Evolutionary conservation across 495 filamentous ascomycete species (phyloP).

Genomic region (Saxophila tyrrhenica): DNA sequence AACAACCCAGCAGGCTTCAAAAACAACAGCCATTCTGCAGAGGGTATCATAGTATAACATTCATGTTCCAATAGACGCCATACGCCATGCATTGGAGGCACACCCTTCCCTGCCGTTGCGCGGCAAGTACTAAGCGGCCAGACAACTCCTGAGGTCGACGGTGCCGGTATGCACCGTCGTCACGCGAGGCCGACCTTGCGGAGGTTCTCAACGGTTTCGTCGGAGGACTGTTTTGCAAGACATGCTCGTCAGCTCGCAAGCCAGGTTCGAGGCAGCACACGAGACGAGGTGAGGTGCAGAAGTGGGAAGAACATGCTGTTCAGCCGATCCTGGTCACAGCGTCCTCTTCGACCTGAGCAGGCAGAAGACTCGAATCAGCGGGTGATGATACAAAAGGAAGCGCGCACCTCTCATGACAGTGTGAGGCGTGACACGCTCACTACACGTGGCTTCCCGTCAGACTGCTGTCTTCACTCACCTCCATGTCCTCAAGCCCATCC

Average conservation of each 20-base stretch:
- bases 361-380: slow-evolving; percentile 45
- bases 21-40: slow-evolving; percentile 13
- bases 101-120: slow-evolving; percentile 13
- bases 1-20: slow-evolving; percentile 5
- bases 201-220: slow-evolving; percentile 8
- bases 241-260: background rate
- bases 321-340: slow-evolving; percentile 72
- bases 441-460: slow-evolving; percentile 6
- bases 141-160: background rate
- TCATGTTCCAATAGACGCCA: slow-evolving; percentile 5
- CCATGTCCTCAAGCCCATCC: slow-evolving; percentile 91
- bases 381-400: slow-evolving; percentile 17
- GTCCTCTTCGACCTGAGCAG: slow-evolving; percentile 81
- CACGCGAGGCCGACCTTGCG: slow-evolving; percentile 3
- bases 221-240: background rate
- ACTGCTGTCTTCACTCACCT: slow-evolving; percentile 54
- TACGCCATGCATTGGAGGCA: slow-evolving; percentile 15
- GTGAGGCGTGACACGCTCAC: background rate
- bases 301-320: background rate
- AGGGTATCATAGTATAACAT: slow-evolving; percentile 7
- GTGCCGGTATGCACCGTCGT: background rate
- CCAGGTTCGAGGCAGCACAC: background rate
- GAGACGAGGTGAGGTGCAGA: background rate
- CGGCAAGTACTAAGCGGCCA: slow-evolving; percentile 15
- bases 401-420: background rate